Base-by-base conservation (phyloP, 73 alveolate genomes). In the Paramecium tetraurelia region DNA sequence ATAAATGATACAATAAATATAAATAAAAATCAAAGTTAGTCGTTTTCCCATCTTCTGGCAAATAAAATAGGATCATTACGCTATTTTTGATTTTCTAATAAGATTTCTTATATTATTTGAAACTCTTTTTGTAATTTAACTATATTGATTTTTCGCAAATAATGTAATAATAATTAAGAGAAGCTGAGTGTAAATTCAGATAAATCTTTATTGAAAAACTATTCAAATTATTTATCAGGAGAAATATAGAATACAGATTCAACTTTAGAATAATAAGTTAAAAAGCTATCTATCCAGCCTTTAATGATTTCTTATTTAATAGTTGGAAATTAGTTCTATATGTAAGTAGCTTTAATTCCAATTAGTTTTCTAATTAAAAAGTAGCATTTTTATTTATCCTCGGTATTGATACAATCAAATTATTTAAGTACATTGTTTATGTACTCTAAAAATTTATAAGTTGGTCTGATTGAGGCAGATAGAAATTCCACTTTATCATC, bases 1-100 rank as follows among this genome's bases (percentile, higher is more conserved):
- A 40, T 40, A 7, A 7, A 40, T 40, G 12, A 40, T 40, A 40
- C 7, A 7, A 40, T 40, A 40, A 53, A 18, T 18, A 53, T 18
- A 53, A 53, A 40, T 40, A 40, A 40, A 53, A 35, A 53, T 53
- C 69, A 53, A 18, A 72, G 36, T 36, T 36, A 40, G 18, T 72
- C 57, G 27, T 72, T 72, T 72, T 72, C 86, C 86, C 86, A 72
- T 72, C 59, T 72, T 18, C 86, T 33, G 18, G 86, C 86, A 72
- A 72, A 72, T 38, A 72, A 35, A 9, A 72, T 40, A 16, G 59
- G 33, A 72, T 72, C 86, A 72, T 72, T 72, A 12, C 3, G 7
- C n/a, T 72, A 18, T 35, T 72, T 72, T 43, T 29, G 59, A 40
- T 72, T 72, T 72, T 72, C 86, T 16, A 29, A 12, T 14, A 72